Evolutionary conservation across 2,329 filamentous ascomycete species (phyloP), one percentile per base, ranked within the genome.

Genomic region (Periglandula ipomoeae): DNA sequence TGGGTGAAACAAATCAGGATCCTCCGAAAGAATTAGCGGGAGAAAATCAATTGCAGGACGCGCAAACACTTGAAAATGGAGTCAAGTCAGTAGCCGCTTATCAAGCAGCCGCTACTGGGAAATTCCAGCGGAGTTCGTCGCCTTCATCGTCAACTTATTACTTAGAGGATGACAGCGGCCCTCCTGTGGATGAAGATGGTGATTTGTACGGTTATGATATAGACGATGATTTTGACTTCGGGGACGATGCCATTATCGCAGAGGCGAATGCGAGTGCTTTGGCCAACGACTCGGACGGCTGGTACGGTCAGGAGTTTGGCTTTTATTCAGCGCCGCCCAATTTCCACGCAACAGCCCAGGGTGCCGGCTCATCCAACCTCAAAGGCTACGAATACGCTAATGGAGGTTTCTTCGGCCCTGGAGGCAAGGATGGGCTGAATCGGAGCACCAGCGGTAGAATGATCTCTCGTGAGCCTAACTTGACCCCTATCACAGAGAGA

Each of bases 281-380:
- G 7, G 91, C 93, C 41, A 90, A 89, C 56, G 93, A 98, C 60
- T 84, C 84, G 6, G 91, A 96, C 54, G 91, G 89, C 0, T 94
- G 93, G 71, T 98, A 98, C 61, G 93, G 93, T 0, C 85, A 89
- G 56, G 93, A 98, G 63, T 98, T 98, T 61, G 90, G 89, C 1
- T 98, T 98, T 65, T 98, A 95, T 64, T 89, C 90, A 1, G 72
- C 74, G 1, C 77, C 79, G 0, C 56, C 68, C 5, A 62, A 62
- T 15, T 63, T 68, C 10, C 67, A 65, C 35, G 63, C 73, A 42
- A 73, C 72, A 19, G 70, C 69, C 26, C 68, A 70, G 48, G 70
- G 70, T 35, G 67, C 72, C 6, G 69, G 51, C 19, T 41, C 50
- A 5, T 55, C 60, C 1, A 47, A 53, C 5, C 43, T 59, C 34